Evolutionary conservation across 1,284 basidiomycete species (phyloP).

Genomic region (Anthracocystis walkeri): DNA sequence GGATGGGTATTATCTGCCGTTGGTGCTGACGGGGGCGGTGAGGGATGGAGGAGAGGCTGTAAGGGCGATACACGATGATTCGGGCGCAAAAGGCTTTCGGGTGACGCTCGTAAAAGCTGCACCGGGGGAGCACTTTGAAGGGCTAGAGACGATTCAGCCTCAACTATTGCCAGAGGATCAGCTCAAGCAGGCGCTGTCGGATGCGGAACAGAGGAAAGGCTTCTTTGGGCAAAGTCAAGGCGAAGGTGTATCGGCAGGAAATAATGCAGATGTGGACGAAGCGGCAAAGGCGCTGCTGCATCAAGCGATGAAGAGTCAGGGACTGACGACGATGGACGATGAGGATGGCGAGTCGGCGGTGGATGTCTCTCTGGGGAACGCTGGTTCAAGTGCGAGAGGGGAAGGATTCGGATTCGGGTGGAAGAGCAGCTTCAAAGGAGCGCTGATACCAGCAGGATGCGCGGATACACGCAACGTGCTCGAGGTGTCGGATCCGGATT

Average conservation of each 20-base stretch:
- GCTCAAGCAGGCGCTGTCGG: constrained; percentile 31
- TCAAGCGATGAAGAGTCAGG: constrained; percentile 33
- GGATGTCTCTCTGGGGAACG: background rate
- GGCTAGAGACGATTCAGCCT: constrained; percentile 31
- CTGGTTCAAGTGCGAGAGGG: background rate
- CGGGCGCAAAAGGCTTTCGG: constrained; percentile 8
- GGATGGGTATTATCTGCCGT: constrained; percentile 40
- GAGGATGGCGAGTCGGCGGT: constrained; percentile 32
- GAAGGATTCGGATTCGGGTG: constrained; percentile 23
- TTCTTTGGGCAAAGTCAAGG: constrained; percentile 22
- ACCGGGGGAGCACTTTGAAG: constrained; percentile 25
- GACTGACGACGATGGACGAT: constrained; percentile 28
- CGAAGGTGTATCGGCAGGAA: background rate
- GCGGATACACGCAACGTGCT: constrained; percentile 26
- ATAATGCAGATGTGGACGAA: constrained; percentile 12
- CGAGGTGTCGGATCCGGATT: constrained; percentile 39
- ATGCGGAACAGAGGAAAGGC: constrained; percentile 37
- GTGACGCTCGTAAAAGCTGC: constrained; percentile 30
- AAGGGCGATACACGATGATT: background rate
- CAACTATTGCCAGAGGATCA: constrained; percentile 44
- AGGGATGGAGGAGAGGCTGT: no score
- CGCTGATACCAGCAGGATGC: constrained; percentile 27
- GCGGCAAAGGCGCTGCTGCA: constrained; percentile 31
- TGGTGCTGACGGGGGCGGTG: constrained; percentile 32
- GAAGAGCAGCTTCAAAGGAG: constrained; percentile 10